These are phyloP conservation scores for Coemansia aciculifera DNA, from an alignment of 192 early-diverging fungal species.

Conservation along the genomic window DNA sequence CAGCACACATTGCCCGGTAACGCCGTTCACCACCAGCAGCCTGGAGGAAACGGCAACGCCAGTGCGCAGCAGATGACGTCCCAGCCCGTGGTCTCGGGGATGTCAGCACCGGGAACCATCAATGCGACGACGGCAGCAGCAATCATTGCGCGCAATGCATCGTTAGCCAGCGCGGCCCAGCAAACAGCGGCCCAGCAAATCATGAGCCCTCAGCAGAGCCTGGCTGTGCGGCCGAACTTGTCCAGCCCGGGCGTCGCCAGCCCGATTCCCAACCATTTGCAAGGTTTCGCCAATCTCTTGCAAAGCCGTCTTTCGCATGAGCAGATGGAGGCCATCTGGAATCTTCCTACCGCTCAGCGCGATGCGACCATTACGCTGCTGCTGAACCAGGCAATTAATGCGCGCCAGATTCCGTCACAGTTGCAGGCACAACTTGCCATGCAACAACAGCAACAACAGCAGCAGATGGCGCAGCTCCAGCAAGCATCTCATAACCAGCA, in stretches of 20 bases:
- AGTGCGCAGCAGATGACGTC: slow-evolving; percentile 27
- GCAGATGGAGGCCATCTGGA: slow-evolving; percentile 20
- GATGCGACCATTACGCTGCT: slow-evolving; percentile 9
- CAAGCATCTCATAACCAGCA: slow-evolving; percentile 25
- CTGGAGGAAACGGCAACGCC: not conserved
- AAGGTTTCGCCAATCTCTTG: not conserved
- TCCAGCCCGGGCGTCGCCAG: slow-evolving; percentile 26
- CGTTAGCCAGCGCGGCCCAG: not conserved
- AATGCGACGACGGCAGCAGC: slow-evolving; percentile 11
- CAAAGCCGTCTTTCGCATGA: slow-evolving; percentile 17
- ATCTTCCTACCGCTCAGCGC: slow-evolving; percentile 22
- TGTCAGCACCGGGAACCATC: slow-evolving; percentile 15
- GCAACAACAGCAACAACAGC: slow-evolving; percentile 22
- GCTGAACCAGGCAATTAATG: not conserved
- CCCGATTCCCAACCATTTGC: slow-evolving; percentile 14
- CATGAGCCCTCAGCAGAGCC: slow-evolving; percentile 42
- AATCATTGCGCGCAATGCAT: slow-evolving; percentile 11
- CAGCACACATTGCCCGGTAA: slow-evolving; percentile 7
- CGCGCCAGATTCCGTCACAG: slow-evolving; percentile 10
- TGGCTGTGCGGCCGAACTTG: slow-evolving; percentile 22
- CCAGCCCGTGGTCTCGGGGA: slow-evolving; percentile 16
- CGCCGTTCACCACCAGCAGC: not conserved
- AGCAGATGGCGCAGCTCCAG: slow-evolving; percentile 24
- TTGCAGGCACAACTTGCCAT: slow-evolving; percentile 15
- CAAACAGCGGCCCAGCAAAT: slow-evolving; percentile 26